Conservation (phyloP, 306 rosid genomes). For the Trifolium repens region DNA sequence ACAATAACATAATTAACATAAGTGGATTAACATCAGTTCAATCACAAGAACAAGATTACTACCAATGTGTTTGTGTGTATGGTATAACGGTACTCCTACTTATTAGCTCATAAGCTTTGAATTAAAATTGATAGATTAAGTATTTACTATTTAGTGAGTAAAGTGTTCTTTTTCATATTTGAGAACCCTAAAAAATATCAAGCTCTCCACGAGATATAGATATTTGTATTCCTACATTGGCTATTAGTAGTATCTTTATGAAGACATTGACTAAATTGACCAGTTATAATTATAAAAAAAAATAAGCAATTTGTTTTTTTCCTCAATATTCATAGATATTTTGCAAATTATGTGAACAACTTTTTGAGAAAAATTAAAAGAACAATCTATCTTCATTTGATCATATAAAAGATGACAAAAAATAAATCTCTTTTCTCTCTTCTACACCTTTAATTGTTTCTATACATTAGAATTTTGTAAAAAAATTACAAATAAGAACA, state of each 20-base stretch:
- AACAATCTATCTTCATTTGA: not conserved
- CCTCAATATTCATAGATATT: not conserved
- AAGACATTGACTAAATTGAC: not conserved
- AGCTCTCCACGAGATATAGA: not conserved
- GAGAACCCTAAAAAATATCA: not conserved
- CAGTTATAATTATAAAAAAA: not conserved
- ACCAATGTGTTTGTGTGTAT: no score
- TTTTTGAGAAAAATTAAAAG: slow-evolving; percentile 1
- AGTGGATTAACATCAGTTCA: no score
- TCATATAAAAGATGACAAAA: not conserved
- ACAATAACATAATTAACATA: no score
- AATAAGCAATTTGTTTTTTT: not conserved
- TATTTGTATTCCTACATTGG: not conserved
- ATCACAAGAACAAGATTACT: no score
- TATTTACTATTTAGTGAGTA: no score
- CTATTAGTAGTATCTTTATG: not conserved
- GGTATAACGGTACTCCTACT: no score
- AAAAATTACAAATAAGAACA: not conserved
- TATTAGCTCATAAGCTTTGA: no score
- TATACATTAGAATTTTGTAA: slow-evolving; percentile 36
- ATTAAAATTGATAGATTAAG: no score
- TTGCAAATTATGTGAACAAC: not conserved
- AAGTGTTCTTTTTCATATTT: not conserved
- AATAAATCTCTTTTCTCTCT: not conserved
- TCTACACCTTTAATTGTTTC: slow-evolving; percentile 1